Base-by-base conservation (phyloP, 176 grass and related monocot species). In the Hsuehochloa calcarea region DNA sequence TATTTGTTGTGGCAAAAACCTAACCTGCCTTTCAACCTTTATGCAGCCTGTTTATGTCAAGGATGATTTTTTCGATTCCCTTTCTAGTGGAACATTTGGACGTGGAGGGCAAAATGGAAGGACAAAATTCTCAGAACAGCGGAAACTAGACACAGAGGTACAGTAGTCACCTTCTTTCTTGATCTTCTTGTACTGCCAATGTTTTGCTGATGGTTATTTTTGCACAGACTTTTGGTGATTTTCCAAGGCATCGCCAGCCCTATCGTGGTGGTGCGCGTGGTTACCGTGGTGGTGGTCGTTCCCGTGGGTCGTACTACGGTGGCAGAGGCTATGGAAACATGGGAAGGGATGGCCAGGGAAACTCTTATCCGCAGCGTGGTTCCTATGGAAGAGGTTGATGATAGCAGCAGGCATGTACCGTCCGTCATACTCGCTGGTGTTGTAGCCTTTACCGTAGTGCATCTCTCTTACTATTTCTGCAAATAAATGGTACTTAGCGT, bases 41-140 rank as follows among this genome's bases (percentile, higher is more conserved):
- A 68, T 75, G 47, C 85, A 96, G 94, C 78, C 89, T 72, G 94
- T 91, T 29, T 96, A 96, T 74, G 89, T 91, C 27, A 96, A 96
- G 81, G 94, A 96, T 15, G 94, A 93, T 68, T 96, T 96, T 60
- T 96, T 96, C 31, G 94, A 93, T 85, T 91, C 93, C 73, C 91
- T 93, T 51, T 93, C 94, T 88, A 75, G 77, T 14, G 75, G 85
- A 68, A 86, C 87, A 66, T 91, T 92, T 73, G 93, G 90, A 61
- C 93, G 90, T 38, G 90, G 93, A 78, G 79, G 74, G 49, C 90
- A 80, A 62, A 89, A 85, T 8, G 90, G 90, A 41, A 85, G 93
- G 49, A 67, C 90, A 9, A 88, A 56, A 54, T 91, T 91, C 60
- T 90, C 90, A 8, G 91, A 93, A 80, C 89, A 82, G 65, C 41